A percentile compares a stretch with the other conserved stretches of the same genome.
Conservation (phyloP, 1,139 yeast species). For the Lodderomyces theae region DNA sequence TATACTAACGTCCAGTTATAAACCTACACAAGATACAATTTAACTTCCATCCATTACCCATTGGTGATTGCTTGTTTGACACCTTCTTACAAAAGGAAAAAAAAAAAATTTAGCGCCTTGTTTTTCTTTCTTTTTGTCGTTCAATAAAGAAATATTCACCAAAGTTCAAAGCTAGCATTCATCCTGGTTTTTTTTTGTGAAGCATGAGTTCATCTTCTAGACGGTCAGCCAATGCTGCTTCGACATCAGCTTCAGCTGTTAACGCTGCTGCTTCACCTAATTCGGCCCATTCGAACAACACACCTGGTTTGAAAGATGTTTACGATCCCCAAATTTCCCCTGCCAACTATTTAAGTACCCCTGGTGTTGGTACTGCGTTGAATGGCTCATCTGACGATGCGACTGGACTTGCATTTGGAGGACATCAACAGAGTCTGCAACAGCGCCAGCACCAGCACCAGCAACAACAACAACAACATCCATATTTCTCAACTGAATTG, state of each 20-base stretch:
- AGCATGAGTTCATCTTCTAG: neutral
- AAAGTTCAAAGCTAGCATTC: too few relatives aligned
- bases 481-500: constrained; percentile 20
- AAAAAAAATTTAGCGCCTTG: neutral
- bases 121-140: neutral
- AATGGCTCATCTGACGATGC: constrained; percentile 2
- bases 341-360: constrained; percentile 7
- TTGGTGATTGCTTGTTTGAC: too few relatives aligned
- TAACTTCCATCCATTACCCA: too few relatives aligned
- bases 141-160: too few relatives aligned
- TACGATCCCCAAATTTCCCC: constrained; percentile 13
- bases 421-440: constrained; percentile 1
- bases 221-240: constrained; percentile 3
- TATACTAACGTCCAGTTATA: too few relatives aligned
- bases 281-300: too few relatives aligned
- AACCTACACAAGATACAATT: too few relatives aligned
- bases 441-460: constrained; percentile 21
- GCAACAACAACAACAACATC: constrained; percentile 11
- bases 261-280: neutral
- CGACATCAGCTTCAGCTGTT: constrained; percentile 2
- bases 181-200: too few relatives aligned
- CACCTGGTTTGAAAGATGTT: constrained; percentile 8
- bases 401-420: constrained; percentile 2
- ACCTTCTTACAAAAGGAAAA: neutral
- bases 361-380: neutral